Percentiles rank a stretch among this genome's conserved stretches.
These are phyloP conservation scores for Talaromyces albobiverticillius DNA, from an alignment of 2,329 filamentous ascomycete genomes.

Conservation along the genomic window DNA sequence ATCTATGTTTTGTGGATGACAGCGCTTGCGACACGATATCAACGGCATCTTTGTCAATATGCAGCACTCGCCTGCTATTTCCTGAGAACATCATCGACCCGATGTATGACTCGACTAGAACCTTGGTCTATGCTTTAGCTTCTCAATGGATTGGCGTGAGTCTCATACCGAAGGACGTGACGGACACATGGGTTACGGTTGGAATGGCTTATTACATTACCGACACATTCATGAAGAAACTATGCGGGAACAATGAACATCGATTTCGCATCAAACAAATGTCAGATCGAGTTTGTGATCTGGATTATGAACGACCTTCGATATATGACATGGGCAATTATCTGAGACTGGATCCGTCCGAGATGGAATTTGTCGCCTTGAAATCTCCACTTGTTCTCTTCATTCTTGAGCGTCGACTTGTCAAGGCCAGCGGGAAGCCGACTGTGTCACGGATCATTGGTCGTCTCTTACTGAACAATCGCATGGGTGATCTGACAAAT, in stretches of 20 bases:
- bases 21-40: slow-evolving; percentile 71
- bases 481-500: slow-evolving; percentile 72
- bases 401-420: slow-evolving; percentile 85
- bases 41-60: slow-evolving; percentile 79
- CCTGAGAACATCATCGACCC: slow-evolving; percentile 82
- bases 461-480: slow-evolving; percentile 79
- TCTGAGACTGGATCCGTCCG: slow-evolving; percentile 77
- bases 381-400: slow-evolving; percentile 91
- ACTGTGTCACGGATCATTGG: slow-evolving; percentile 84
- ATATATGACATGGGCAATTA: slow-evolving; percentile 75
- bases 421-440: slow-evolving; percentile 80
- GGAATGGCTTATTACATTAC: slow-evolving; percentile 95
- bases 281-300: slow-evolving; percentile 75
- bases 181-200: slow-evolving; percentile 84
- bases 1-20: slow-evolving; percentile 92
- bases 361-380: slow-evolving; percentile 83
- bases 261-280: slow-evolving; percentile 83
- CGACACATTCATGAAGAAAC: slow-evolving; percentile 82
- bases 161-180: slow-evolving; percentile 76
- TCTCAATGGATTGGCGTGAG: slow-evolving; percentile 94
- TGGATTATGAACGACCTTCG: slow-evolving; percentile 79
- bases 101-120: slow-evolving; percentile 75
- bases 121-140: slow-evolving; percentile 77
- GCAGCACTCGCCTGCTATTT: slow-evolving; percentile 81
- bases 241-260: slow-evolving; percentile 94